Percentiles rank a stretch among this genome's conserved stretches.
phyloP scores from a whole-genome alignment of 2,329 filamentous ascomycete genomes.

The Zymoseptoria brevis region DNA sequence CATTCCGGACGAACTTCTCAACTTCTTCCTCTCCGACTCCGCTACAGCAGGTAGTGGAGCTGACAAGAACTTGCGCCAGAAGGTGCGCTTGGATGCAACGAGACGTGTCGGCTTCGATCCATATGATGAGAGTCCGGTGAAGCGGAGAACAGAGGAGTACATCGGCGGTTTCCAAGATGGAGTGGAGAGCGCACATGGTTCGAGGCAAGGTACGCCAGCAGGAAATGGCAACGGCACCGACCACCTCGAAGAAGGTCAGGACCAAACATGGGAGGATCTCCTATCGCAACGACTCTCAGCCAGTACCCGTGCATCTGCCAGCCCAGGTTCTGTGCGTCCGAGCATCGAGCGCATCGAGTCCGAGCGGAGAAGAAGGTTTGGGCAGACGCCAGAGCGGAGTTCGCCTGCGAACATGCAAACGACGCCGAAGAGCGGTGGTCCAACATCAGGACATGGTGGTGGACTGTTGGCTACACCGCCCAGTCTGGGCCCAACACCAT shows the following conservation, averaged over 20 bases:
- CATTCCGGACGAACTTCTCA: slow-evolving; percentile 80
- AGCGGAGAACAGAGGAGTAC: slow-evolving; percentile 59
- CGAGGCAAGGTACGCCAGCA: neutral
- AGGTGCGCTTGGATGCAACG: slow-evolving; percentile 52
- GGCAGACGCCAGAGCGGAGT: neutral
- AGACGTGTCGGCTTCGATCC: slow-evolving; percentile 61
- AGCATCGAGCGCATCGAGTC: neutral
- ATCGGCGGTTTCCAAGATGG: slow-evolving; percentile 12
- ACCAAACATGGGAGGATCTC: neutral
- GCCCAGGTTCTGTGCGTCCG: neutral
- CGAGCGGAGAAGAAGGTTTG: neutral
- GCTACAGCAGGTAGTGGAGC: slow-evolving; percentile 58
- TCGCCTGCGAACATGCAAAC: neutral
- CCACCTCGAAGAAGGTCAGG: neutral
- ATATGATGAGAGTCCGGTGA: slow-evolving; percentile 63
- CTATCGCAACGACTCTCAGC: neutral
- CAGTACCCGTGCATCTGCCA: neutral
- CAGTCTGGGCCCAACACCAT: neutral
- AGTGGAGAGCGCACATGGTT: neutral
- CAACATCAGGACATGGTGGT: neutral
- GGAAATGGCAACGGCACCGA: neutral
- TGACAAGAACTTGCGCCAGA: slow-evolving; percentile 53
- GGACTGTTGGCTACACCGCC: neutral
- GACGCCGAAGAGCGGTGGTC: neutral
- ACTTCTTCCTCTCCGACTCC: slow-evolving; percentile 72